A percentile compares a stretch with the other conserved stretches of the same genome.
phyloP scores from a whole-genome alignment of 1,139 yeast genomes.

The Meyerozyma guilliermondii region DNA sequence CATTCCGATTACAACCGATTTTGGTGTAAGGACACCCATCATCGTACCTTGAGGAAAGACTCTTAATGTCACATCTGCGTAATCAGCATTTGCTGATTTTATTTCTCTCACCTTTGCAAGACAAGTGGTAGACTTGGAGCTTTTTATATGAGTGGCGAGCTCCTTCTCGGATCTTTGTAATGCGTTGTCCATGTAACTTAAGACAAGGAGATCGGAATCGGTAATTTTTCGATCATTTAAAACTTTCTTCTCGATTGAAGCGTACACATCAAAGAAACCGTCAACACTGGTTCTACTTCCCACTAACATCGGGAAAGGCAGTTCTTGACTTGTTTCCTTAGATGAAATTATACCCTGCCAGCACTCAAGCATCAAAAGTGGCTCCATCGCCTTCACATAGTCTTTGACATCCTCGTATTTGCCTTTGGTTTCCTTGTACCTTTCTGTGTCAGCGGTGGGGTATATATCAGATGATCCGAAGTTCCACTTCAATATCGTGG shows the following conservation, averaged over 20 bases:
- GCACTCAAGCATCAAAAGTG: slow-evolving; percentile 79
- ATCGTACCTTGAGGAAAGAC: slow-evolving; percentile 50
- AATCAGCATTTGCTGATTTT: slow-evolving; percentile 59
- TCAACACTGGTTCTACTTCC: slow-evolving; percentile 84
- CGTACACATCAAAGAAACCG: slow-evolving; percentile 82
- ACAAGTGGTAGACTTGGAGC: slow-evolving; percentile 41
- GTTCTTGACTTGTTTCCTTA: slow-evolving; percentile 56
- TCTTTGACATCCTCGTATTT: slow-evolving; percentile 57
- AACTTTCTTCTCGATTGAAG: slow-evolving; percentile 56
- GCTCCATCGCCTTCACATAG: slow-evolving; percentile 67
- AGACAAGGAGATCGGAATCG: slow-evolving; percentile 75
- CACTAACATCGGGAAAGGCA: slow-evolving; percentile 62
- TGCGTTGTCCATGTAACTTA: slow-evolving; percentile 44
- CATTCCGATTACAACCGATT: slow-evolving; percentile 60
- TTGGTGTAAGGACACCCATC: slow-evolving; percentile 56
- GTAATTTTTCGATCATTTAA: slow-evolving; percentile 51
- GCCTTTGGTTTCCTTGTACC: slow-evolving; percentile 32
- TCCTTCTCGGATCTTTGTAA: slow-evolving; percentile 13
- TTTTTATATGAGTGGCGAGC: slow-evolving; percentile 21
- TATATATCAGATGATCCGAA: slow-evolving; percentile 52
- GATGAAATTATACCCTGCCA: slow-evolving; percentile 88
- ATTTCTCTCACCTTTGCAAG: slow-evolving; percentile 76
- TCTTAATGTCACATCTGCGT: slow-evolving; percentile 69
- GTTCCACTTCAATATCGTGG: slow-evolving; percentile 71
- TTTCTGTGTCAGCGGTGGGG: slow-evolving; percentile 47